Evolutionary conservation across 2,329 filamentous ascomycete genomes (phyloP), one percentile per base, ranked within the genome.

Genomic region (Ophiostoma tasmaniense): DNA sequence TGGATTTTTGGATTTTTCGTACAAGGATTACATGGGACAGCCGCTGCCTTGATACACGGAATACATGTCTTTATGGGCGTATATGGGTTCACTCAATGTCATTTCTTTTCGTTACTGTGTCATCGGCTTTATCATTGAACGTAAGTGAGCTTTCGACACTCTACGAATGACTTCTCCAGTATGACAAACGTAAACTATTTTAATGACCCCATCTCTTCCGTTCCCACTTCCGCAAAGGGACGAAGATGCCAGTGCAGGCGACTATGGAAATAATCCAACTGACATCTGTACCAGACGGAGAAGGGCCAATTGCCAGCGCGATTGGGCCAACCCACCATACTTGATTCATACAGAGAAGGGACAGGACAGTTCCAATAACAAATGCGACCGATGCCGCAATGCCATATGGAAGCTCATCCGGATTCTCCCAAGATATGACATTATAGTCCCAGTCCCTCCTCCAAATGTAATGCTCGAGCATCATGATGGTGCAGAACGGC

Each of bases 241-340:
- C 17, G 30, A 39, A 64, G 20, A 42, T 22, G 10, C 37, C 11
- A 22, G 37, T 45, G 64, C 35, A 65, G 6, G 37, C 37, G 5
- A 42, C 22, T n/a, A 65, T 6, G 2, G 64, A 22, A 1, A 42
- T 1, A 25, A 65, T 65, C 37, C 64, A 65, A 14, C 64, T 25
- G 64, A 65, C 30, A 39, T 65, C 37, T 14, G 64, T 28, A 25
- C 64, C 64, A 10, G 20, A 45, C 2, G n/a, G n/a, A 22, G 64
- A 65, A 10, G 37, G 64, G 1, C 64, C 64, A 11, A 65, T 65
- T 22, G 64, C 64, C 37, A 42, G 10, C 20, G 64, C 64, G 22
- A 65, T 65, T 6, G 64, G 64, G 37, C 37, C 64, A 39, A 65
- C 64, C 64, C 64, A 65, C 64, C 64, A 65, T n/a, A 65, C 37